These are phyloP conservation scores for Madurella mycetomatis DNA, from an alignment of 2,329 filamentous ascomycete species.

Conservation along the genomic window DNA sequence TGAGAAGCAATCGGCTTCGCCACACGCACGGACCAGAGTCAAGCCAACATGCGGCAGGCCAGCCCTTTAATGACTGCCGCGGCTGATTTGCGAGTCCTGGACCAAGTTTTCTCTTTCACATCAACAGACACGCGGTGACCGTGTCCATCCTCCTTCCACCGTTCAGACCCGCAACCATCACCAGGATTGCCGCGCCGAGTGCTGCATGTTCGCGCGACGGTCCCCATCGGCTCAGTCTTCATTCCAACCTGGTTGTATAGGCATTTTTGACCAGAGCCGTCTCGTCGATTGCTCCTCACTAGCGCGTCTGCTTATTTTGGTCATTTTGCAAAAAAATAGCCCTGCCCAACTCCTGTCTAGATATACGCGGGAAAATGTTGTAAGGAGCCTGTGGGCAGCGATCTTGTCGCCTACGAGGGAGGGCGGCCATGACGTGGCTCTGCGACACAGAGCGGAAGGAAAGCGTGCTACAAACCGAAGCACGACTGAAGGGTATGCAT, in stretches of 20 bases:
- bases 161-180: conserved; percentile 11
- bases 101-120: conserved; percentile 27
- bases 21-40: conserved; percentile 19
- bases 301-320: conserved; percentile 17
- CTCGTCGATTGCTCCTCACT: conserved; percentile 5
- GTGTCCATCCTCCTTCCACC: conserved; percentile 17
- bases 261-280: conserved; percentile 3
- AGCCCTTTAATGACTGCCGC: conserved; percentile 21
- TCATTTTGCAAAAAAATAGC: conserved; percentile 15
- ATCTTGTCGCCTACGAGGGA: conserved; percentile 11
- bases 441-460: conserved; percentile 13
- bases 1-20: conserved; percentile 1
- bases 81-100: conserved; percentile 21
- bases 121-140: conserved; percentile 11
- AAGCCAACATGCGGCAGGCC: conserved; percentile 6
- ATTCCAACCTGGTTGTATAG: conserved; percentile 13
- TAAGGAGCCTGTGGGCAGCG: conserved; percentile 17
- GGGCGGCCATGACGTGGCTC: conserved; percentile 21
- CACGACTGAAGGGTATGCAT: conserved; percentile 26
- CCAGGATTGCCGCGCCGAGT: conserved; percentile 1
- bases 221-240: conserved; percentile 3
- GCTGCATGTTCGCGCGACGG: neutral
- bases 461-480: conserved; percentile 9
- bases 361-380: conserved; percentile 20
- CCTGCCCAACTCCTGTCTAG: conserved; percentile 12